Percentiles rank a stretch among this genome's conserved stretches.
Evolutionary conservation across 2,329 filamentous ascomycete species (phyloP).

Genomic region (Ophiostoma ips): DNA sequence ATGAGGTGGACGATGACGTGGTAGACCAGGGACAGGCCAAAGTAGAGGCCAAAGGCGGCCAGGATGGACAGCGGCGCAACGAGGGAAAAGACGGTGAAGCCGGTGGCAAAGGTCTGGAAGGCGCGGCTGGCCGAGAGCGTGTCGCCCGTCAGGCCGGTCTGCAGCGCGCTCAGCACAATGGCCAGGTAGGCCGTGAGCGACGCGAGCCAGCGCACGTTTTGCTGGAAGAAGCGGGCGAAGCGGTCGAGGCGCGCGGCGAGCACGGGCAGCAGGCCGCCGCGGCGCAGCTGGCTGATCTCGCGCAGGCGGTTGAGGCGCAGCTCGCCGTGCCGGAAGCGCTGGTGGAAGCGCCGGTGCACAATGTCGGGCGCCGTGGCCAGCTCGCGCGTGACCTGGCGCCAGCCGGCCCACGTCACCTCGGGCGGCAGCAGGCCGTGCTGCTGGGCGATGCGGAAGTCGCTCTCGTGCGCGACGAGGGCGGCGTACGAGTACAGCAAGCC

Average conservation of each 20-base stretch:
- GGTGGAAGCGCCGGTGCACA: conserved; percentile 19
- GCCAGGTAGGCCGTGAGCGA: conserved; percentile 27
- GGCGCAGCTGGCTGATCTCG: conserved; percentile 26
- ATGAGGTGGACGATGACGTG: conserved; percentile 12
- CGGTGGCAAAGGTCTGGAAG: conserved; percentile 31
- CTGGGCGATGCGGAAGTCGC: conserved; percentile 25
- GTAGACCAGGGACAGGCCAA: conserved; percentile 11
- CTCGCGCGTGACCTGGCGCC: conserved; percentile 22
- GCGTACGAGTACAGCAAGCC: conserved; percentile 27
- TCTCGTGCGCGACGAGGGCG: conserved; percentile 23
- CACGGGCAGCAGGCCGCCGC: conserved; percentile 15
- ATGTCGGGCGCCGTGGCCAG: conserved; percentile 20
- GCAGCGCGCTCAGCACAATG: conserved; percentile 34
- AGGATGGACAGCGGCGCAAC: conserved; percentile 23
- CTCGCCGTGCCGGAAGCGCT: conserved; percentile 28
- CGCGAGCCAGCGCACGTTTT: conserved; percentile 29
- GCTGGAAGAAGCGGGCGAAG: conserved; percentile 28
- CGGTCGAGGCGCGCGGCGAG: conserved; percentile 14
- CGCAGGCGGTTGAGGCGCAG: conserved; percentile 24
- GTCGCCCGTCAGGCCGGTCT: conserved; percentile 29
- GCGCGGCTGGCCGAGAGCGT: conserved; percentile 19
- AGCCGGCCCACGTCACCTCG: conserved; percentile 24
- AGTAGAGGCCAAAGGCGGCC: conserved; percentile 11
- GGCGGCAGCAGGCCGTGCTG: conserved; percentile 22
- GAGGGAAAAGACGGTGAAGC: conserved; percentile 35